Percentiles rank a stretch among this genome's conserved stretches.
Conservation (phyloP, 345 rosid species). For the Diplotaxis tenuifolia region DNA sequence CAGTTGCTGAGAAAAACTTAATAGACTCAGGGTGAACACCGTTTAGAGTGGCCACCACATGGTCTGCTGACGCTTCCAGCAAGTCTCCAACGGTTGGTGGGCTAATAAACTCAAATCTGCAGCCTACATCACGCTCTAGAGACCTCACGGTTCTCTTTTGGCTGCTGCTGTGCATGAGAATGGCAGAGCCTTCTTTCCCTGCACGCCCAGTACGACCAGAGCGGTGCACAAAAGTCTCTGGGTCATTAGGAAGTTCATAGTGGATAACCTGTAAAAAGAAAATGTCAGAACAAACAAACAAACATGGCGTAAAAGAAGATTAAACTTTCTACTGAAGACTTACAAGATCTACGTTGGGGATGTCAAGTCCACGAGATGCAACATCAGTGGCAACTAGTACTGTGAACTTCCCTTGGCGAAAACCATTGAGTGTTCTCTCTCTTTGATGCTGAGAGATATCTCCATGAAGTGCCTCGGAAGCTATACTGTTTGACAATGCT, state of each 20-base stretch:
- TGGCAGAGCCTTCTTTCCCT: slow-evolving; percentile 92
- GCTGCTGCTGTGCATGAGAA: slow-evolving; percentile 75
- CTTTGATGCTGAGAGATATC: slow-evolving; percentile 99
- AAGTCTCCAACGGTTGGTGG: slow-evolving; percentile 76
- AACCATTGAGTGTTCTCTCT: slow-evolving; percentile 92
- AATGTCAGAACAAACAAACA: slow-evolving; percentile 27
- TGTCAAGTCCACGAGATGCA: slow-evolving; percentile 97
- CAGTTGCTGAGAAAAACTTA: slow-evolving; percentile 74
- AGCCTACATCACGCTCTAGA: slow-evolving; percentile 90
- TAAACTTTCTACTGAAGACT: slow-evolving; percentile 23
- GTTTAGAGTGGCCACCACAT: slow-evolving; percentile 74
- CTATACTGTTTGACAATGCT: slow-evolving; percentile 72
- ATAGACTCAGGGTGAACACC: slow-evolving; percentile 90
- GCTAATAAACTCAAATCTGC: slow-evolving; percentile 82
- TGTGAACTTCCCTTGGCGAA: slow-evolving; percentile 95
- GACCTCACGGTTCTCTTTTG: slow-evolving; percentile 88
- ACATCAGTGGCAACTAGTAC: slow-evolving; percentile 98
- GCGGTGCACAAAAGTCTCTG: slow-evolving; percentile 98
- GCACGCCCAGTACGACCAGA: slow-evolving; percentile 99
- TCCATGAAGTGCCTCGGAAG: slow-evolving; percentile 96
- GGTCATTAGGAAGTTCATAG: slow-evolving; percentile 95
- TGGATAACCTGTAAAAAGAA: slow-evolving; percentile 70
- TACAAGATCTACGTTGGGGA: slow-evolving; percentile 94
- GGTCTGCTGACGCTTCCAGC: slow-evolving; percentile 84
- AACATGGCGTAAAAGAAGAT: neutral